Conservation (phyloP, 208 protist species). For the Crithidia acanthocephali region DNA sequence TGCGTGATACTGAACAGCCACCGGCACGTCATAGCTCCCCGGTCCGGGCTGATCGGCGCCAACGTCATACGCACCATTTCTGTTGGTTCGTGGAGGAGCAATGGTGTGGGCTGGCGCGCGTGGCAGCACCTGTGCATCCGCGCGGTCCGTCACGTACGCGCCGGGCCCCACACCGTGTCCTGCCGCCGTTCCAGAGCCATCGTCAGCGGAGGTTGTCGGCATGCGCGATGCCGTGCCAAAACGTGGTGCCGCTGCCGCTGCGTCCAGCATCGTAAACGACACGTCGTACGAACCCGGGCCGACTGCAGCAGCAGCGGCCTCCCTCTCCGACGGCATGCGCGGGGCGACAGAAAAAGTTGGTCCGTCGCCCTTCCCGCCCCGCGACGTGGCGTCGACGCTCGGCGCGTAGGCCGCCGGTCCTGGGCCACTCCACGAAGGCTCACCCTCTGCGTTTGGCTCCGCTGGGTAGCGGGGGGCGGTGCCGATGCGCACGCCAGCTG, state of each 20-base stretch:
- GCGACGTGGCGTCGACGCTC: constrained; percentile 20
- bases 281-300: too few species aligned
- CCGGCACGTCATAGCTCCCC: constrained; percentile 48
- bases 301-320: not conserved
- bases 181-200: not conserved
- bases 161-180: constrained; percentile 32
- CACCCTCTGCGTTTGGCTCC: not conserved
- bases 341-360: constrained; percentile 38
- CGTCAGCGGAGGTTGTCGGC: not conserved
- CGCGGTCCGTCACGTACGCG: constrained; percentile 24
- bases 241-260: not conserved
- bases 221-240: constrained; percentile 40
- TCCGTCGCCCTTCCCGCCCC: not conserved
- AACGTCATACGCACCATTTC: too few species aligned
- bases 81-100: not conserved
- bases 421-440: constrained; percentile 11
- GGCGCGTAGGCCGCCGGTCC: constrained; percentile 61
- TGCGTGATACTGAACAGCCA: constrained; percentile 20
- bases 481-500: constrained; percentile 24
- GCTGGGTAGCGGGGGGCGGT: constrained; percentile 19
- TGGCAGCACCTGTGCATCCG: constrained; percentile 24
- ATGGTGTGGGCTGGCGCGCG: constrained; percentile 28
- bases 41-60: constrained; percentile 39
- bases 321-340: constrained; percentile 1
- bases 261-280: not conserved